A percentile compares a stretch with the other conserved stretches of the same genome.
These are phyloP conservation scores for Pisolithus orientalis DNA, from an alignment of 768 basidiomycete genomes.

Conservation along the genomic window DNA sequence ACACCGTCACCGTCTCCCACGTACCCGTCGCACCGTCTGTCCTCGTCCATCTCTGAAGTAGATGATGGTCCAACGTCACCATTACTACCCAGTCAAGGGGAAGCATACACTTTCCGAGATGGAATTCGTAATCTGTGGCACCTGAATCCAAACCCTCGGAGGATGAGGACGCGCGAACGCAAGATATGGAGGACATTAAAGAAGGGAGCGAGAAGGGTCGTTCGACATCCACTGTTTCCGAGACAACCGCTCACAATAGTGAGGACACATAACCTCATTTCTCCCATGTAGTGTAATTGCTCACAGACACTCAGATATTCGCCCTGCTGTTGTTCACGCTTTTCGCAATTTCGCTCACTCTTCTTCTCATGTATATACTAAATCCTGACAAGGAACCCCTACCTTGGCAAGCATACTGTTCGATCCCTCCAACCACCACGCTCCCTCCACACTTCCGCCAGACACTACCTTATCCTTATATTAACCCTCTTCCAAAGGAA, in stretches of 20 bases:
- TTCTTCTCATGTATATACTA: conserved; percentile 84
- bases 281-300: conserved; percentile 6
- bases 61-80: conserved; percentile 55
- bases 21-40: conserved; percentile 41
- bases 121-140: conserved; percentile 55
- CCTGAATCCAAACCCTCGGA: conserved; percentile 30
- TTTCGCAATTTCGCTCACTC: conserved; percentile 79
- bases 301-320: conserved; percentile 44
- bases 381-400: conserved; percentile 95
- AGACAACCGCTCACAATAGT: conserved; percentile 79
- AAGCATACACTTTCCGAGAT: conserved; percentile 34
- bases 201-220: conserved; percentile 46
- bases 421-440: conserved; percentile 49
- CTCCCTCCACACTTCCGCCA: conserved; percentile 38
- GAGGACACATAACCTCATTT: conserved; percentile 24
- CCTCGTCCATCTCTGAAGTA: conserved; percentile 53
- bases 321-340: conserved; percentile 70
- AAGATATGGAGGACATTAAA: conserved; percentile 45
- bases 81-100: conserved; percentile 26
- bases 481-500: conserved; percentile 24
- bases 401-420: conserved; percentile 93
- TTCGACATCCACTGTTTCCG: conserved; percentile 73
- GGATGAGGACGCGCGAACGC: conserved; percentile 47
- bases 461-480: conserved; percentile 33
- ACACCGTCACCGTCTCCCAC: conserved; percentile 56